Evolutionary conservation across 1,139 yeast species (phyloP), one percentile per base, ranked within the genome.

Genomic region (Protomyces arabidopsidicola): DNA sequence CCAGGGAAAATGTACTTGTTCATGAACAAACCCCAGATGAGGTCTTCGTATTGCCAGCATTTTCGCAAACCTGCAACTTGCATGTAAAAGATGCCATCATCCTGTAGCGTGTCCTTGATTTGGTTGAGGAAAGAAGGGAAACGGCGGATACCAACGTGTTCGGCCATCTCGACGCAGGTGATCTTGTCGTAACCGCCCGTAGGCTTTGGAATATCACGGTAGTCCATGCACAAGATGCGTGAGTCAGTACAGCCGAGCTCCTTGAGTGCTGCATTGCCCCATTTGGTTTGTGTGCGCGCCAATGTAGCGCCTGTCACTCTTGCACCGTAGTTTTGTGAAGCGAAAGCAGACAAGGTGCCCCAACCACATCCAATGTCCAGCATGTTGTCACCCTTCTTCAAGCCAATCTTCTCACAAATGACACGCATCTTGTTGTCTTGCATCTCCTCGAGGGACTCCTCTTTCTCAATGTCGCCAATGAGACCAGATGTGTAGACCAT

Each of bases 1-100:
- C 97, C 97, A 55, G 97, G 97, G 90, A 90, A 90, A 74, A 90
- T 86, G 78, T 89, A 90, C 81, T 89, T 90, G 84, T 90, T 90
- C 97, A 90, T 90, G 77, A 90, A 90, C 75, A 90, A 80, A 70
- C 97, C 97, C 97, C 97, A 90, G 76, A 84, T 81, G 73, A 90
- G 82, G 75, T 90, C 97, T 79, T 90, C 97, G 76, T 88, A 90
- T 79, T 90, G 97, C 97, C 97, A 90, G 68, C 83, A 80, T 80
- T 90, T 90, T 79, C 97, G 85, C 72, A 90, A 80, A 65, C 97
- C 97, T 63, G 97, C 93, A 73, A 87, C 87, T 79, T 90, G 97
- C 75, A 90, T 81, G 75, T 82, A 87, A 80, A 90, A 89, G 64
- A 87, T 75, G 68, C 97, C 97, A 73, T 90, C 96, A 73, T 90